A percentile compares a stretch with the other conserved stretches of the same genome.
Conservation (phyloP, 208 protist genomes). For the Phytomonas serpens region DNA sequence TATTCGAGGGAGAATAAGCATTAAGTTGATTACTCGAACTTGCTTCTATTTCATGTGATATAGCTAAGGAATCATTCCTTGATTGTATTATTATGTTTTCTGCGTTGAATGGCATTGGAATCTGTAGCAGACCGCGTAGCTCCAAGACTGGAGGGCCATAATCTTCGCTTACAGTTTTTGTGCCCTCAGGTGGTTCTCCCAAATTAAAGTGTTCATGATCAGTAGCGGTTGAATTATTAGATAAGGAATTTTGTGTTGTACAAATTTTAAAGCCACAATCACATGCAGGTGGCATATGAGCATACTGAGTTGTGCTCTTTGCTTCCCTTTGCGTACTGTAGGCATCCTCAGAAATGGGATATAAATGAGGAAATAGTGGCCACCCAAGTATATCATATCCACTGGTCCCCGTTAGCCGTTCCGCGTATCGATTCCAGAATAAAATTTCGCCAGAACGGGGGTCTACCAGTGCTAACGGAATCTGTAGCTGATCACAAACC, state of each 20-base stretch:
- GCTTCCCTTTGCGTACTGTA: neutral
- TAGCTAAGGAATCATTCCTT: neutral
- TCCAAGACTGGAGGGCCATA: neutral
- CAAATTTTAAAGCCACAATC: neutral
- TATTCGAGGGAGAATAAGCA: neutral
- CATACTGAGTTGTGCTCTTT: neutral
- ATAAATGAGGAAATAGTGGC: constrained; percentile 3
- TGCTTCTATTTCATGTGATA: neutral
- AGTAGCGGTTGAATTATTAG: neutral
- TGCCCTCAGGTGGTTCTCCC: neutral
- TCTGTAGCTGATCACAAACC: constrained; percentile 40
- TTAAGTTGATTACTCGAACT: neutral
- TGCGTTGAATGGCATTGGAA: neutral
- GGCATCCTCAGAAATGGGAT: neutral
- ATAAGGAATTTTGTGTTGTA: neutral
- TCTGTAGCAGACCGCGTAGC: neutral
- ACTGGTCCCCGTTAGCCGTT: constrained; percentile 23
- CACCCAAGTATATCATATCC: constrained; percentile 46
- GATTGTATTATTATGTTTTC: neutral
- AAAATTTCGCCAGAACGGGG: constrained; percentile 43
- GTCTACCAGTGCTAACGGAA: constrained; percentile 55
- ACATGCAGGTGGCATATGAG: neutral
- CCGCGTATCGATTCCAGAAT: constrained; percentile 43
- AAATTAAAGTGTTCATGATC: neutral
- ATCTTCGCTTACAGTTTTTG: neutral